Conservation (phyloP, 2,329 filamentous ascomycete genomes). For the Apiospora saccharicola region DNA sequence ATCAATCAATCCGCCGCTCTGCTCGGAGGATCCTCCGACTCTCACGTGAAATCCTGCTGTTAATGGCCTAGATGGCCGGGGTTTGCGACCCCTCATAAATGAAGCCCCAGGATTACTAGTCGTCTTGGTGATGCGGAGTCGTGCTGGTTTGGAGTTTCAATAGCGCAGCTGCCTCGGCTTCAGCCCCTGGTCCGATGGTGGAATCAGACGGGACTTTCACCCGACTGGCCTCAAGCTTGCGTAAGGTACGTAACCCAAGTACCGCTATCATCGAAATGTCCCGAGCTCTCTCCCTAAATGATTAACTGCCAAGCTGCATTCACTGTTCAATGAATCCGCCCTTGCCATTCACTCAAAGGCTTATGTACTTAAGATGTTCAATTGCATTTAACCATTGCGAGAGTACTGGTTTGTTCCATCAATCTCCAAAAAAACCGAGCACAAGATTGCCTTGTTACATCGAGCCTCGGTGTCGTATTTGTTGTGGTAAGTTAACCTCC, state of each 20-base stretch:
- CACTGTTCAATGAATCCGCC: background rate
- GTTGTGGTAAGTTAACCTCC: constrained; percentile 7
- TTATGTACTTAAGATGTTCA: background rate
- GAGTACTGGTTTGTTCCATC: background rate
- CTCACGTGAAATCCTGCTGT: constrained; percentile 2
- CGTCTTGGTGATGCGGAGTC: constrained; percentile 13
- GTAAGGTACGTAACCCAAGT: background rate
- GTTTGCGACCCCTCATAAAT: background rate
- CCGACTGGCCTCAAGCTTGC: background rate
- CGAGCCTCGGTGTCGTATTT: background rate
- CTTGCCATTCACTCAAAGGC: background rate
- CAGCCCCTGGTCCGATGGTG: background rate
- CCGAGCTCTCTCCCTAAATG: background rate
- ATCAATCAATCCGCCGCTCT: background rate
- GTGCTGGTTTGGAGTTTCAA: constrained; percentile 7
- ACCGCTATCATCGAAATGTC: background rate
- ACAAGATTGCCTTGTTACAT: background rate
- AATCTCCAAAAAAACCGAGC: background rate
- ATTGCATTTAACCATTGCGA: background rate
- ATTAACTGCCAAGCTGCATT: no score
- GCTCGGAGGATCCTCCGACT: background rate
- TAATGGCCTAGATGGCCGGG: background rate
- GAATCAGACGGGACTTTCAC: background rate
- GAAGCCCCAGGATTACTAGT: background rate
- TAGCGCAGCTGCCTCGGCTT: constrained; percentile 13